phyloP scores from a whole-genome alignment of 495 filamentous ascomycete genomes.

The Penicillium bovifimosum region DNA sequence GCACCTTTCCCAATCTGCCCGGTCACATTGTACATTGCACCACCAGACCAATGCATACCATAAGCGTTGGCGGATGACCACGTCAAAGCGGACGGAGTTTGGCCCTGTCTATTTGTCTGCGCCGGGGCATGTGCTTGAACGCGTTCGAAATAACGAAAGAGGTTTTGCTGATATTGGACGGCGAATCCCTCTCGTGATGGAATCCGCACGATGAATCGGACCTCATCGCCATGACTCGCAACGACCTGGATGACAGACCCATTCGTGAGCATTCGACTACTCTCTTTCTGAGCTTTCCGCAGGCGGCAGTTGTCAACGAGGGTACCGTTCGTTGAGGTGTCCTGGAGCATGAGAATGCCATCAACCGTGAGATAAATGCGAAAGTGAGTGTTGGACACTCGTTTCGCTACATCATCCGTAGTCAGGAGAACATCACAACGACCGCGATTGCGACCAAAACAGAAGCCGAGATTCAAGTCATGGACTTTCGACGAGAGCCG shows the following conservation, averaged over 20 bases:
- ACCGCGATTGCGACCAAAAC: constrained; percentile 71
- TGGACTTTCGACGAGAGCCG: constrained; percentile 67
- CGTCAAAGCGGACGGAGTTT: constrained; percentile 27
- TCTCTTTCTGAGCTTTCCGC: constrained; percentile 40
- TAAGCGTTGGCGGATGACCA: constrained; percentile 38
- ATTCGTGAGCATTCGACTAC: constrained; percentile 59
- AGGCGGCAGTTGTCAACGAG: constrained; percentile 67
- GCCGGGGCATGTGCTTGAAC: constrained; percentile 25
- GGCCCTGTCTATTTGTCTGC: constrained; percentile 20
- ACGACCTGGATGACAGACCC: constrained; percentile 70
- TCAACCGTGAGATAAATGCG: constrained; percentile 78
- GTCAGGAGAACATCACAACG: constrained; percentile 69
- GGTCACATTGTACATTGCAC: constrained; percentile 73
- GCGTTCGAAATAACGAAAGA: constrained; percentile 48
- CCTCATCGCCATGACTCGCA: constrained; percentile 45
- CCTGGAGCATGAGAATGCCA: constrained; percentile 82
- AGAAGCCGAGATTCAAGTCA: constrained; percentile 62
- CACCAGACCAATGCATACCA: constrained; percentile 75
- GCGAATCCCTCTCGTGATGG: constrained; percentile 60
- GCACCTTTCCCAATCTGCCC: constrained; percentile 83
- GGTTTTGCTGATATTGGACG: constrained; percentile 54
- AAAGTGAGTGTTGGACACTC: constrained; percentile 86
- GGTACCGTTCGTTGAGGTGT: constrained; percentile 89
- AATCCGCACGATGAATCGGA: constrained; percentile 82
- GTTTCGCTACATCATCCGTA: constrained; percentile 46